phyloP scores from a whole-genome alignment of 2,329 filamentous ascomycete genomes.

The Apiospora hydei region DNA sequence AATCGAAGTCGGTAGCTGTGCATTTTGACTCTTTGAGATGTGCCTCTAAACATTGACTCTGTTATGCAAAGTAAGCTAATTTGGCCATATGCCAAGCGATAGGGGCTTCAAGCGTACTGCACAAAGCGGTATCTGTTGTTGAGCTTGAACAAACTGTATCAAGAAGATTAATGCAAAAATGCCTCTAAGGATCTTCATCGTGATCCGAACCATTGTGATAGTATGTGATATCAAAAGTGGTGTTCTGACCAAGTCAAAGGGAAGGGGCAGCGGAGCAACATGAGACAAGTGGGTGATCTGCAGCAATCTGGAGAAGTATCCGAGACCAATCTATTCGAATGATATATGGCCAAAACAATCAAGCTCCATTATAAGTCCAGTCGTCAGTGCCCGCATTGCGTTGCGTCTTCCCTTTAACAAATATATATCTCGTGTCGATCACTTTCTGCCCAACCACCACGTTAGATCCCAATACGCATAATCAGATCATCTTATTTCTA shows the following conservation, averaged over 20 bases:
- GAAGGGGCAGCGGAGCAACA: not conserved
- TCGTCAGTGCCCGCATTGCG: not conserved
- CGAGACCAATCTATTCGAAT: not conserved
- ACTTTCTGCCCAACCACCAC: not conserved
- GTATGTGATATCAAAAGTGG: not conserved
- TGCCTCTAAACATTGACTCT: slow-evolving; percentile 3
- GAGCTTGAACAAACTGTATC: not conserved
- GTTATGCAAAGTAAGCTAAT: not conserved
- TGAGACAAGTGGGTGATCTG: not conserved
- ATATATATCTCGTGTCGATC: not conserved
- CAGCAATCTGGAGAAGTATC: not conserved
- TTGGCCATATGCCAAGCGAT: not conserved
- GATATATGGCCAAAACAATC: too few species aligned
- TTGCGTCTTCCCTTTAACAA: not conserved
- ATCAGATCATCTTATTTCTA: not conserved
- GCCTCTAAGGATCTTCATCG: not conserved
- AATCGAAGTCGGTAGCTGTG: not conserved
- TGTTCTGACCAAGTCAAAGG: not conserved
- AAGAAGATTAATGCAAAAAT: not conserved
- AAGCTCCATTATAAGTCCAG: not conserved
- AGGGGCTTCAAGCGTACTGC: not conserved
- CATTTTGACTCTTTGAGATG: not conserved
- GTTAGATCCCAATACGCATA: not conserved
- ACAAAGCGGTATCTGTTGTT: not conserved
- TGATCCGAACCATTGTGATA: not conserved